Evolutionary conservation across 192 early-diverging fungal genomes (phyloP).

Genomic region (Allomyces macrogynus): DNA sequence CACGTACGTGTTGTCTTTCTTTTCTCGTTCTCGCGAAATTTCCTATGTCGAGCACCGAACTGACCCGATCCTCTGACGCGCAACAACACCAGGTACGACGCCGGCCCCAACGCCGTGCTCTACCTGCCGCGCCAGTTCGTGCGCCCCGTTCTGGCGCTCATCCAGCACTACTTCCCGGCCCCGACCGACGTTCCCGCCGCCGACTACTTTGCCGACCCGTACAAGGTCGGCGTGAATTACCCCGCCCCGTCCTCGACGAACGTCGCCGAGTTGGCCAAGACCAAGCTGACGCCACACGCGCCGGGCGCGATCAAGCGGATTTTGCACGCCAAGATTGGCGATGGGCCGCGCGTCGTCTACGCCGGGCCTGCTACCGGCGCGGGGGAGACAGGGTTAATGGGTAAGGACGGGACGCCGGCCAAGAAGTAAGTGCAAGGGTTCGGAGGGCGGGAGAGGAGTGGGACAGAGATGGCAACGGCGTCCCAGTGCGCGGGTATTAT

Average conservation of each 20-base stretch:
- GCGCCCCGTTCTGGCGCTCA: constrained; percentile 59
- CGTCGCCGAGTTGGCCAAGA: too few relatives aligned
- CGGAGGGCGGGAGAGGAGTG: too few relatives aligned
- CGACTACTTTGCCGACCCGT: constrained; percentile 36
- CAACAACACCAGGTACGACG: constrained; percentile 29
- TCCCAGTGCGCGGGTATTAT: too few relatives aligned
- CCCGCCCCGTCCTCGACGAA: background rate
- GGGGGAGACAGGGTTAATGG: too few relatives aligned
- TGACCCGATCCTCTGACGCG: too few relatives aligned
- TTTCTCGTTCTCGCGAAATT: too few relatives aligned
- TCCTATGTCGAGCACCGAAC: too few relatives aligned
- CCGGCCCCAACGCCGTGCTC: constrained; percentile 95
- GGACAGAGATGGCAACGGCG: too few relatives aligned
- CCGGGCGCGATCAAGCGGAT: constrained; percentile 60
- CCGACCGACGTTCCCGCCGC: constrained; percentile 12
- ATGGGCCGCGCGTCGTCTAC: constrained; percentile 70
- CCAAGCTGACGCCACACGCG: constrained; percentile 12
- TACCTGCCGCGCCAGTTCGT: constrained; percentile 68
- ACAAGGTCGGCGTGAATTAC: background rate
- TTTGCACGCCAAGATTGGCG: constrained; percentile 75
- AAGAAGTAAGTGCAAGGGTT: too few relatives aligned
- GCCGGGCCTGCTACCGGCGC: background rate
- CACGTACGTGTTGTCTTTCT: constrained; percentile 34
- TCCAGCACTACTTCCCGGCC: constrained; percentile 67
- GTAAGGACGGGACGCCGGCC: too few relatives aligned